Percentiles rank a stretch among this genome's conserved stretches.
These are phyloP conservation scores for Pterulicium gracile DNA, from an alignment of 1,284 basidiomycete genomes.

Conservation along the genomic window DNA sequence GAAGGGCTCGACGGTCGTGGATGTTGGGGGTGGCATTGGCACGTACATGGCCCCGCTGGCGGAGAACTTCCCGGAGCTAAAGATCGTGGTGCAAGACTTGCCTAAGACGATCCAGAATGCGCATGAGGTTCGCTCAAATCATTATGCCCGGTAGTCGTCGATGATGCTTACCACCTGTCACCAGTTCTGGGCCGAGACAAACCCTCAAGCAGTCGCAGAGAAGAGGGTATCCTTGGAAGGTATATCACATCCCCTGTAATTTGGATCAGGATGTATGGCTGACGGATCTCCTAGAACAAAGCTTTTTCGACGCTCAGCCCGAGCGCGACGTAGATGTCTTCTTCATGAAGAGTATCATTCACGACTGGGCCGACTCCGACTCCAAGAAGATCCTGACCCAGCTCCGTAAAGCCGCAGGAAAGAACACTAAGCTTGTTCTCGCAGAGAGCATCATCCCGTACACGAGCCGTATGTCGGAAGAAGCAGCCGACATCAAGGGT, in stretches of 20 bases:
- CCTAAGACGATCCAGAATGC: constrained; percentile 8
- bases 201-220: constrained; percentile 3
- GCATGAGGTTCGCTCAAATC: constrained; percentile 6
- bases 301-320: constrained; percentile 8
- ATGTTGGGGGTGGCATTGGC: constrained; percentile 1
- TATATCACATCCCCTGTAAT: not conserved
- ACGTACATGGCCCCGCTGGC: not conserved
- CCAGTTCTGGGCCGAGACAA: not conserved
- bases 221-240: constrained; percentile 8
- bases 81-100: not conserved
- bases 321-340: constrained; percentile 8
- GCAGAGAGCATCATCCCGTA: not conserved
- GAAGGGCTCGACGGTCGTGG: not conserved
- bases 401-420: not conserved
- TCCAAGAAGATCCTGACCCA: constrained; percentile 6
- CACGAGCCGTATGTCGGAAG: not conserved
- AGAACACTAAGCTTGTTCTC: not conserved
- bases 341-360: constrained; percentile 10
- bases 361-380: constrained; percentile 11
- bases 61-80: not conserved
- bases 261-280: not conserved
- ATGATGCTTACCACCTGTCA: constrained; percentile 15
- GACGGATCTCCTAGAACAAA: constrained; percentile 2
- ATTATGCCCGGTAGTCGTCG: constrained; percentile 14
- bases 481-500: not conserved